A percentile compares a stretch with the other conserved stretches of the same genome.
Conservation (phyloP, 2,329 filamentous ascomycete species). For the Tolypocladium inflatum region DNA sequence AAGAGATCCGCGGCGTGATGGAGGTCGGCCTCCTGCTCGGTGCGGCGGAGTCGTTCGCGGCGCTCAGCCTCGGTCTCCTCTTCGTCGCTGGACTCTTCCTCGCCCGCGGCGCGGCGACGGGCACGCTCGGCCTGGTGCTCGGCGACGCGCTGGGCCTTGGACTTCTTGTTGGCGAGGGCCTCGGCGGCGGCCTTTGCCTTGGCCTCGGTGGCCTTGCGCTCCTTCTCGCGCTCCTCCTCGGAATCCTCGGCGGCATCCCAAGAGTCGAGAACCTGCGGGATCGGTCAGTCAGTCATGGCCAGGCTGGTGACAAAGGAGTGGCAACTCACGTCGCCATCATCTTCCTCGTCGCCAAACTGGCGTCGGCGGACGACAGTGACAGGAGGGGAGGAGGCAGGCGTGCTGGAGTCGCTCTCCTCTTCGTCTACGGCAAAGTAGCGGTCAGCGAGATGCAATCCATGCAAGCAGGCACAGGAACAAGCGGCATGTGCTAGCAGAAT, state of each 20-base stretch:
- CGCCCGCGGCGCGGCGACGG: constrained; percentile 39
- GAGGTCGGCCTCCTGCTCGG: constrained; percentile 82
- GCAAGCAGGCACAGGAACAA: not conserved
- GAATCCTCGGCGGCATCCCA: constrained; percentile 98
- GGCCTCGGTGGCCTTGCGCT: constrained; percentile 71
- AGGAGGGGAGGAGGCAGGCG: constrained; percentile 26
- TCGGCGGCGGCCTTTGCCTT: constrained; percentile 87
- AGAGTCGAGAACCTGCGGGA: constrained; percentile 71
- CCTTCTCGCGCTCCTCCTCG: constrained; percentile 93
- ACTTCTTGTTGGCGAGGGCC: constrained; percentile 84
- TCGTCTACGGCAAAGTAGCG: constrained; percentile 22
- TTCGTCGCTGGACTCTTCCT: constrained; percentile 51
- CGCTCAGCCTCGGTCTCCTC: constrained; percentile 65
- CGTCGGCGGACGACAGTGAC: constrained; percentile 31
- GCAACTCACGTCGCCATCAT: constrained; percentile 62
- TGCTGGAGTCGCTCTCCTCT: constrained; percentile 27
- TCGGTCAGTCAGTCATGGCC: not conserved
- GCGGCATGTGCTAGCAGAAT: not conserved
- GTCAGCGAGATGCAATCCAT: constrained; percentile 10
- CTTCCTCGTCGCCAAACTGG: constrained; percentile 89
- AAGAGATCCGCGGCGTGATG: constrained; percentile 88
- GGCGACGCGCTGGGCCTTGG: constrained; percentile 75
- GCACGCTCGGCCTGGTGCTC: constrained; percentile 60
- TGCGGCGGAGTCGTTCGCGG: constrained; percentile 64
- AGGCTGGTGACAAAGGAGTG: not conserved